Conservation (phyloP, 768 basidiomycete genomes). For the Lentinula lateritia region DNA sequence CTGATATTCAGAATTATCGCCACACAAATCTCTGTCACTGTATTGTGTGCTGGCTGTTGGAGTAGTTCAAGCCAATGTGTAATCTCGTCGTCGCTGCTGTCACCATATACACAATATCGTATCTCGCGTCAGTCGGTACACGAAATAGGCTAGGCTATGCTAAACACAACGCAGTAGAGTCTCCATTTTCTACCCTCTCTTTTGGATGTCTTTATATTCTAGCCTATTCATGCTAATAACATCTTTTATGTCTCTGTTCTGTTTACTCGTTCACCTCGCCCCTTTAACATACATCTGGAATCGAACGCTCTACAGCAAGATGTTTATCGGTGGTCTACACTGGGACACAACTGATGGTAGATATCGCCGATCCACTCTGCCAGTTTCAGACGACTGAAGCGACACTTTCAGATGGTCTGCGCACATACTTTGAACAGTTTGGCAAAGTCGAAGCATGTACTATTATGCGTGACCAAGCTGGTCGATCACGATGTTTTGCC, state of each 20-base stretch:
- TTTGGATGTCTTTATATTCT: constrained; percentile 51
- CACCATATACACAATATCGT: constrained; percentile 15
- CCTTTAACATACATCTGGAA: not conserved
- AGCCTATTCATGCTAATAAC: constrained; percentile 77
- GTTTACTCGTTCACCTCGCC: not conserved
- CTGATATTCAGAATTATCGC: not conserved
- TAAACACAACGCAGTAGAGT: constrained; percentile 75
- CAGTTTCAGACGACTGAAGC: not conserved
- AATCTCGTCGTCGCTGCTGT: constrained; percentile 2
- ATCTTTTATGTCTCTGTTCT: constrained; percentile 29
- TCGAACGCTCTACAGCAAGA: not conserved
- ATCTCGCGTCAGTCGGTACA: constrained; percentile 22
- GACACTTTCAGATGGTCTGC: constrained; percentile 52
- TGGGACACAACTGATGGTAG: constrained; percentile 99
- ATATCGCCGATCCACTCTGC: not conserved
- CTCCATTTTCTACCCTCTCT: constrained; percentile 43
- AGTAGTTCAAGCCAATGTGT: not conserved
- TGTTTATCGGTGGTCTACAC: constrained; percentile 61
- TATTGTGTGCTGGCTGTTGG: not conserved
- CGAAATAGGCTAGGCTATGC: constrained; percentile 72
- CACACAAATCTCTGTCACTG: not conserved
- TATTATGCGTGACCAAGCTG: constrained; percentile 96
- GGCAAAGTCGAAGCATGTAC: constrained; percentile 97
- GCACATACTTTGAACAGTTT: constrained; percentile 91
- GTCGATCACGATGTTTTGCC: constrained; percentile 94